Evolutionary conservation across 768 basidiomycete genomes (phyloP).

Genomic region (Obba rivulosa): DNA sequence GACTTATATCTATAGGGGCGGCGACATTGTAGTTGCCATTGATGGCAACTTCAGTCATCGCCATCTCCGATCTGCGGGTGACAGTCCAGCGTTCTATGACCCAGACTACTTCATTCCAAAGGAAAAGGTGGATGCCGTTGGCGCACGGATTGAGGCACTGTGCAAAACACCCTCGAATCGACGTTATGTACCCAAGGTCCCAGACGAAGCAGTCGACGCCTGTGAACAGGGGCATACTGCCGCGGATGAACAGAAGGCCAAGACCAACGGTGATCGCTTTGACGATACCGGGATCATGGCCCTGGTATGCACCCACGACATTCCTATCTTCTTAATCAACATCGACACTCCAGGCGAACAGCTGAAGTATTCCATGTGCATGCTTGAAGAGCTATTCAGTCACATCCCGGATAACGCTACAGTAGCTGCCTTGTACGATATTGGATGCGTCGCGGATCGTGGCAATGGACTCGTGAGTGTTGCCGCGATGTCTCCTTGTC

Average conservation of each 20-base stretch:
- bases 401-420: slow-evolving; percentile 26
- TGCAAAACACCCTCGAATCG: background rate
- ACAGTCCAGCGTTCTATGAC: background rate
- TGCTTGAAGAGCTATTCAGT: slow-evolving; percentile 26
- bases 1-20: background rate
- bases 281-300: slow-evolving; percentile 34
- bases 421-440: slow-evolving; percentile 25
- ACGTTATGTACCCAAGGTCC: background rate
- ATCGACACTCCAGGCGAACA: slow-evolving; percentile 36
- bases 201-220: slow-evolving; percentile 26
- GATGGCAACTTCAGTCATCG: background rate
- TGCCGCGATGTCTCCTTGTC: too few species aligned
- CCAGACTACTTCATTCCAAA: slow-evolving; percentile 2
- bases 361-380: slow-evolving; percentile 32
- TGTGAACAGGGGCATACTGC: slow-evolving; percentile 25
- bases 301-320: slow-evolving; percentile 33
- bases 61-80: background rate
- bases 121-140: background rate
- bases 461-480: slow-evolving; percentile 16
- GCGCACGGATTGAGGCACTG: background rate
- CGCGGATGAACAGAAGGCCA: slow-evolving; percentile 27
- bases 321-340: slow-evolving; percentile 32
- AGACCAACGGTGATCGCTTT: slow-evolving; percentile 21
- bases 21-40: background rate
- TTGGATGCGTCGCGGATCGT: slow-evolving; percentile 31